These are phyloP conservation scores for Spiromastix sp. DNA, from an alignment of 2,329 filamentous ascomycete genomes.

Conservation along the genomic window DNA sequence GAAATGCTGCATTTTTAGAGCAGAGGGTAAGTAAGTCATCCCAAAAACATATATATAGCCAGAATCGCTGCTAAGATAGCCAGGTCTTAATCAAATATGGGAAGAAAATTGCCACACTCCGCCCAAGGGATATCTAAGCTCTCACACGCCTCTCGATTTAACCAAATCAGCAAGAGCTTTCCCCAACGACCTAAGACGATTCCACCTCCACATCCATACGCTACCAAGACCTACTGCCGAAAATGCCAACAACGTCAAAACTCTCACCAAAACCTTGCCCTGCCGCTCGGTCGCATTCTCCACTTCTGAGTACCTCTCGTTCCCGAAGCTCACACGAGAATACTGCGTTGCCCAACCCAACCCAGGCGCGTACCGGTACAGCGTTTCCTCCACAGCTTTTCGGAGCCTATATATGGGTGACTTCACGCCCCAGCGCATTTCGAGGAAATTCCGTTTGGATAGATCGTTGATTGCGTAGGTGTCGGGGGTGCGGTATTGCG, in stretches of 20 bases:
- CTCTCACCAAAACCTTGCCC: conserved; percentile 46
- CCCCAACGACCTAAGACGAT: not conserved
- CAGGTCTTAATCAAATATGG: too few relatives aligned
- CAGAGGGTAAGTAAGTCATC: too few relatives aligned
- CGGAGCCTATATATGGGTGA: conserved; percentile 67
- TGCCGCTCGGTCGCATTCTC: conserved; percentile 60
- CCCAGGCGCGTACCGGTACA: conserved; percentile 64
- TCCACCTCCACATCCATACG: conserved; percentile 20
- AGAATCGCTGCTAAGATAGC: too few relatives aligned
- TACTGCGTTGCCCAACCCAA: conserved; percentile 91
- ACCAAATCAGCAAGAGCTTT: too few relatives aligned
- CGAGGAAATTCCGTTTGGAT: conserved; percentile 79
- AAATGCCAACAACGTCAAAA: conserved; percentile 20
- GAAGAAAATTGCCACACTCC: too few relatives aligned
- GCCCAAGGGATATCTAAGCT: too few relatives aligned
- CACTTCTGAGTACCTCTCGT: conserved; percentile 81
- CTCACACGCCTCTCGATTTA: conserved; percentile 1
- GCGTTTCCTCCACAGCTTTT: conserved; percentile 75
- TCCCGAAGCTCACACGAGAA: conserved; percentile 82
- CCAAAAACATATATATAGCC: too few relatives aligned
- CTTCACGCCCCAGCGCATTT: conserved; percentile 83
- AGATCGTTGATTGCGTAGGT: conserved; percentile 87
- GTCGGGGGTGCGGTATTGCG: conserved; percentile 60
- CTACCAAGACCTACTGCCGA: conserved; percentile 20
- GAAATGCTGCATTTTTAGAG: too few relatives aligned